Evolutionary conservation across 371 early-diverging fungal species (phyloP), one percentile per base, ranked within the genome.

Genomic region (Mucor mucedo): DNA sequence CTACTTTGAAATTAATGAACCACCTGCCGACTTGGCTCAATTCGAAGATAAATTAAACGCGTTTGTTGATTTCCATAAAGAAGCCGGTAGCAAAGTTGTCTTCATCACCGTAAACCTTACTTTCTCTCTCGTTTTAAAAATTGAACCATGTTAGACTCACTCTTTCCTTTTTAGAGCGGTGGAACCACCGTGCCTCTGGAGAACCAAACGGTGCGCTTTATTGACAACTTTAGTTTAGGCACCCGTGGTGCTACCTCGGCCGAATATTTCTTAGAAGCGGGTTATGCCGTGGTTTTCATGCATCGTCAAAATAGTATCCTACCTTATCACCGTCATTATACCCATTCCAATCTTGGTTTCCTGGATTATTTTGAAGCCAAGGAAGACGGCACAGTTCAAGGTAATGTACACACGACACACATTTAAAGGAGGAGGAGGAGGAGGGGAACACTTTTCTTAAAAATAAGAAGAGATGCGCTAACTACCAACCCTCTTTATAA

Each of bases 121-220:
- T 8, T 8, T 35, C 8, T 35, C 8, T 10, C 7, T 45, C 5
- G 16, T 16, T 6, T 29, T n/a, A 2, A 5, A 6, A 41, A 29
- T 2, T 9, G 21, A 29, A 29, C 33, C 11, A 42, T 21, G 21
- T 21, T 21, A 8, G 33, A 27, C 7, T 9, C 61, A 16, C 7
- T 45, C 9, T 10, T 11, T n/a, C n/a, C n/a, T 44, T 2, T 28
- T 33, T 69, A 89, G 90, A 96, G 96, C 63, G 99, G 98, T 48
- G 98, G 98, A 47, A 99, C 99, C 1, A 96, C 95, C 0, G 98
- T 98, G 14, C 98, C 98, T 16, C 80, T 99, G 14, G 98, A 99
- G 72, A 89, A 90, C 62, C 89, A 98, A 66, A 99, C 97, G 5
- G 98, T 99, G 33, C 91, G 99, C n/a, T 99, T 97, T 75, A 88